Evolutionary conservation across 2,329 filamentous ascomycete genomes (phyloP).

Genomic region (Kalmusia sp.): DNA sequence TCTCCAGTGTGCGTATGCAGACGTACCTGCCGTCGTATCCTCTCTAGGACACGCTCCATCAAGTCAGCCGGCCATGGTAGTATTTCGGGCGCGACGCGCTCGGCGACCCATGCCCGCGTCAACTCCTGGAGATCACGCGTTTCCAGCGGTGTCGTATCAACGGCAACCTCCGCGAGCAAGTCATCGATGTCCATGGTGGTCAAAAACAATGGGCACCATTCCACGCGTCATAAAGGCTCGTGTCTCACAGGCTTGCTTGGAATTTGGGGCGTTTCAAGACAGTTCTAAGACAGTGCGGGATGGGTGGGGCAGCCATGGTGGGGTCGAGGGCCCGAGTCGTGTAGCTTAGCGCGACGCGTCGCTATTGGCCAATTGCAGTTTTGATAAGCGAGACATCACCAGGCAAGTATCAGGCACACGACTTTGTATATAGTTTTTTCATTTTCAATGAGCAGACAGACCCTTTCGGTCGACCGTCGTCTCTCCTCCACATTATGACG

Average conservation of each 20-base stretch:
- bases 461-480: slow-evolving; percentile 27
- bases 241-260: slow-evolving; percentile 2
- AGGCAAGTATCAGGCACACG: background rate
- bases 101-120: slow-evolving; percentile 91
- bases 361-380: slow-evolving; percentile 14
- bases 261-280: background rate
- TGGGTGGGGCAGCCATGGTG: slow-evolving; percentile 19
- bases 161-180: slow-evolving; percentile 59
- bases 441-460: slow-evolving; percentile 31
- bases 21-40: slow-evolving; percentile 47
- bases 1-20: background rate
- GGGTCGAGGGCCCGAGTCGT: slow-evolving; percentile 16
- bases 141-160: slow-evolving; percentile 58
- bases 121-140: slow-evolving; percentile 84
- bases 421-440: slow-evolving; percentile 27
- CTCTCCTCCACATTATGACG: slow-evolving; percentile 35
- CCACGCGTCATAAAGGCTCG: slow-evolving; percentile 1
- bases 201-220: background rate
- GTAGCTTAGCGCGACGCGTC: slow-evolving; percentile 18
- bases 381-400: background rate
- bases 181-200: slow-evolving; percentile 57
- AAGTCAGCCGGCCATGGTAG: slow-evolving; percentile 77
- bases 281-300: slow-evolving; percentile 1
- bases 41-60: slow-evolving; percentile 81
- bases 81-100: slow-evolving; percentile 89